phyloP scores from a whole-genome alignment of 768 basidiomycete genomes.

The Steccherinum ochraceum region DNA sequence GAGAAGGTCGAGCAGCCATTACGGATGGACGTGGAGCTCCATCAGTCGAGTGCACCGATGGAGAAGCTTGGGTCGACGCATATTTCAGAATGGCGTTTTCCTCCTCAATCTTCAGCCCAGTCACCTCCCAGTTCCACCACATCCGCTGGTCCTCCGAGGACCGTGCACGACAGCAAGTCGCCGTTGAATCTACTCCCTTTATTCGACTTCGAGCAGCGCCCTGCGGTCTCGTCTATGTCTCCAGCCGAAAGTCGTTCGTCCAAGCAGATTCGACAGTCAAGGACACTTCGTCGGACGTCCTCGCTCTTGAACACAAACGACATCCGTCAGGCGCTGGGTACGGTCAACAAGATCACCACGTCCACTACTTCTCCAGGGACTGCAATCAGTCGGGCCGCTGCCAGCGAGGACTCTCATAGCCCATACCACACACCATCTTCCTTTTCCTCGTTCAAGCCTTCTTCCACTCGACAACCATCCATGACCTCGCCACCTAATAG shows the following conservation, averaged over 20 bases:
- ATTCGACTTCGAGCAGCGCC: neutral
- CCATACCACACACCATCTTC: no score
- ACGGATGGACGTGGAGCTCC: no score
- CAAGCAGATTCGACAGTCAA: neutral
- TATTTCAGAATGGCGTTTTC: neutral
- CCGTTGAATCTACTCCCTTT: neutral
- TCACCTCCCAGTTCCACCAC: neutral
- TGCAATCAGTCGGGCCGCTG: no score
- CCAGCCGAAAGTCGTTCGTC: neutral
- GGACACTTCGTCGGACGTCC: neutral
- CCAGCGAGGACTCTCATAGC: no score
- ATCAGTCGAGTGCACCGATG: no score
- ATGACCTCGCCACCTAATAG: no score
- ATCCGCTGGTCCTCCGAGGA: neutral
- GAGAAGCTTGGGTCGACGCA: no score
- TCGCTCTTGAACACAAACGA: neutral
- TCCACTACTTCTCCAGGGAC: no score
- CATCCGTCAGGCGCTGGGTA: neutral
- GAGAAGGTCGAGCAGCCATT: no score
- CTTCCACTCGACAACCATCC: no score
- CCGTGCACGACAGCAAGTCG: neutral
- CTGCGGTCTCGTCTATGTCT: neutral
- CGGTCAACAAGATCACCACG: no score
- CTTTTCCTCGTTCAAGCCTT: no score
- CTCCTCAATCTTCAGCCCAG: neutral